Conservation (phyloP, 179 eudicot species). For the Beta corolliflora region DNA sequence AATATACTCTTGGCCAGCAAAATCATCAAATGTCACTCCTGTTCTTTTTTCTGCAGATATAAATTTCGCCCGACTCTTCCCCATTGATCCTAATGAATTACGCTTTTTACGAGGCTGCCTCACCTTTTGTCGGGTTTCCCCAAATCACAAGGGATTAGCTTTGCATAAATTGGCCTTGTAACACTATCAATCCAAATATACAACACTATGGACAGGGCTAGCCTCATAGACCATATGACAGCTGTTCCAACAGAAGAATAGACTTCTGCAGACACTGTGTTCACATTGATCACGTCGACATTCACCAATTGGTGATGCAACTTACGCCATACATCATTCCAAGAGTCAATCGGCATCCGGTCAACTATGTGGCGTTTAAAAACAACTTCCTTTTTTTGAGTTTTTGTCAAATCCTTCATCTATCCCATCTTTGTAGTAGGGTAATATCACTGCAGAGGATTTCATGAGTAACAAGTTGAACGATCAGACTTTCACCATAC, state of each 20-base stretch:
- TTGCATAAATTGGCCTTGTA: slow-evolving; percentile 81
- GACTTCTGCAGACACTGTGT: slow-evolving; percentile 68
- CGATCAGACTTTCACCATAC: neutral
- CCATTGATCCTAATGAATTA: slow-evolving; percentile 78
- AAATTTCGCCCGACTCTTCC: slow-evolving; percentile 93
- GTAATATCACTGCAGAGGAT: slow-evolving; percentile 69
- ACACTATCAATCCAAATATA: slow-evolving; percentile 80
- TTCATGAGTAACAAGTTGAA: slow-evolving; percentile 9
- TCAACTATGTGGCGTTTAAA: slow-evolving; percentile 77
- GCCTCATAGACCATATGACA: slow-evolving; percentile 95
- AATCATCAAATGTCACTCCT: slow-evolving; percentile 91
- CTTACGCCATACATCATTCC: slow-evolving; percentile 92
- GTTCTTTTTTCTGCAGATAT: slow-evolving; percentile 95
- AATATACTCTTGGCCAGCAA: slow-evolving; percentile 95
- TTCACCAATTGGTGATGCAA: slow-evolving; percentile 87
- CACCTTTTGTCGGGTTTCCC: slow-evolving; percentile 60
- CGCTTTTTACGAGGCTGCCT: slow-evolving; percentile 53
- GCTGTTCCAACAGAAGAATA: slow-evolving; percentile 80
- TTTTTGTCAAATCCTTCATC: slow-evolving; percentile 36
- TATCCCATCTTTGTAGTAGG: slow-evolving; percentile 64
- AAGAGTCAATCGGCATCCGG: slow-evolving; percentile 86
- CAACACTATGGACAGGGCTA: slow-evolving; percentile 71
- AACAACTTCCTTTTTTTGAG: slow-evolving; percentile 51
- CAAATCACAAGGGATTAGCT: slow-evolving; percentile 83
- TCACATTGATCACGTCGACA: slow-evolving; percentile 71